These are phyloP conservation scores for Clarireedia hainanense DNA, from an alignment of 2,329 filamentous ascomycete genomes.

Conservation along the genomic window DNA sequence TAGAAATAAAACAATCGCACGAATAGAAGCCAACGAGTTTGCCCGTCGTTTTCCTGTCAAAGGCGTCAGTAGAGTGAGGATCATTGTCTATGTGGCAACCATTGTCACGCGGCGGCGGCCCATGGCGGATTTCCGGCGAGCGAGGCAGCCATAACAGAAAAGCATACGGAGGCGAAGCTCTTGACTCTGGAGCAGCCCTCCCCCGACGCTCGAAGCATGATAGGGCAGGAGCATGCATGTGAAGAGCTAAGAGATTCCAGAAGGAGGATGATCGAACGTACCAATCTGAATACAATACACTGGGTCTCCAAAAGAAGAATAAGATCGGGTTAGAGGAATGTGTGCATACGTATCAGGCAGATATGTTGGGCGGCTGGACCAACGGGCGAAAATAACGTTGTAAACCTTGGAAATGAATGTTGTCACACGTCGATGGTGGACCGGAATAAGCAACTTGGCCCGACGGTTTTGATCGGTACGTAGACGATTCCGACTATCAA, in stretches of 20 bases:
- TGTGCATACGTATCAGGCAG: not conserved
- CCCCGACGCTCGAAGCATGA: not conserved
- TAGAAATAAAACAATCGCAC: not conserved
- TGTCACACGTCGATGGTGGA: not conserved
- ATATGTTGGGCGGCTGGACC: not conserved
- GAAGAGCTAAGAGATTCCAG: not conserved
- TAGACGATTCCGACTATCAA: not conserved
- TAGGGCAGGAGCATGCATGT: not conserved
- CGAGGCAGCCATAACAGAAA: not conserved
- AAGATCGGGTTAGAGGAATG: not conserved
- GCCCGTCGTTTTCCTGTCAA: not conserved
- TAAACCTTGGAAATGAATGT: not conserved
- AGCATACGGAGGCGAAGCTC: not conserved
- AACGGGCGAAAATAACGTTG: not conserved
- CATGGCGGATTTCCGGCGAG: not conserved
- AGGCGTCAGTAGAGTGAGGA: not conserved
- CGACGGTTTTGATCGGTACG: not conserved
- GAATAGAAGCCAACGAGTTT: not conserved
- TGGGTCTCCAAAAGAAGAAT: not conserved
- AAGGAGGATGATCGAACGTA: not conserved
- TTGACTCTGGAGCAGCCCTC: not conserved
- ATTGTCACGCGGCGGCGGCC: no score
- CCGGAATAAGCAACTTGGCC: not conserved
- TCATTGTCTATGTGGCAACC: not conserved
- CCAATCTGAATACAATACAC: not conserved